These are phyloP conservation scores for Hemerocallis citrina DNA, from an alignment of 106 monocot genomes.

Conservation along the genomic window DNA sequence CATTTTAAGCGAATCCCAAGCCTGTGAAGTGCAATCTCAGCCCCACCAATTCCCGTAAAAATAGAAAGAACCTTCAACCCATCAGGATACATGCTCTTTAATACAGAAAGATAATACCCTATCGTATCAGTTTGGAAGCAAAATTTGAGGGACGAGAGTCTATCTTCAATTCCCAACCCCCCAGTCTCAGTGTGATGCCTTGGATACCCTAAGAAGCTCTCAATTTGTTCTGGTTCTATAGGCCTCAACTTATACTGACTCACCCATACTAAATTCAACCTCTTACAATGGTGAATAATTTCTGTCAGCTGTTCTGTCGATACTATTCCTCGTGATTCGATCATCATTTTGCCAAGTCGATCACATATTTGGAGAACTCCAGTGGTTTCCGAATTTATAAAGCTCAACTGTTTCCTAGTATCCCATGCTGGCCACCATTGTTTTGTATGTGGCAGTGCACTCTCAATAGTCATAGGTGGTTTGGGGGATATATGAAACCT, in stretches of 20 bases:
- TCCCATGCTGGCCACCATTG: conserved; percentile 98
- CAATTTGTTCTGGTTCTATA: conserved; percentile 53
- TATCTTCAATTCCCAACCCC: conserved; percentile 28
- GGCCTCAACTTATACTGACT: conserved; percentile 43
- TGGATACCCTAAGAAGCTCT: conserved; percentile 70
- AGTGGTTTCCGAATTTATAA: conserved; percentile 26
- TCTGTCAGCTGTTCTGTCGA: conserved; percentile 52
- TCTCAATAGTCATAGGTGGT: conserved; percentile 60
- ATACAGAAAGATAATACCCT: conserved; percentile 50
- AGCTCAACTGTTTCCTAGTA: conserved; percentile 57
- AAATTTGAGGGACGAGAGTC: conserved; percentile 34
- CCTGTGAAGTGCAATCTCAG: conserved; percentile 48
- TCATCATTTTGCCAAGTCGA: conserved; percentile 45
- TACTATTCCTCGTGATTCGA: conserved; percentile 32
- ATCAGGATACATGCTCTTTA: conserved; percentile 54
- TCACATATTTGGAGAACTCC: conserved; percentile 31
- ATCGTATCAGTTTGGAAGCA: conserved; percentile 74
- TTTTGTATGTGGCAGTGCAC: conserved; percentile 47
- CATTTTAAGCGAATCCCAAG: conserved; percentile 62
- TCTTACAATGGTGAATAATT: conserved; percentile 63
- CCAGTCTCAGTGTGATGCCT: conserved; percentile 33
- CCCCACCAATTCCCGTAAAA: conserved; percentile 71
- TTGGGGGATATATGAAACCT: conserved; percentile 41
- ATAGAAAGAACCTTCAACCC: conserved; percentile 65
- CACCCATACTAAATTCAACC: conserved; percentile 63